Conservation (phyloP, 2,329 filamentous ascomycete genomes). For the Scytalidium sp. region DNA sequence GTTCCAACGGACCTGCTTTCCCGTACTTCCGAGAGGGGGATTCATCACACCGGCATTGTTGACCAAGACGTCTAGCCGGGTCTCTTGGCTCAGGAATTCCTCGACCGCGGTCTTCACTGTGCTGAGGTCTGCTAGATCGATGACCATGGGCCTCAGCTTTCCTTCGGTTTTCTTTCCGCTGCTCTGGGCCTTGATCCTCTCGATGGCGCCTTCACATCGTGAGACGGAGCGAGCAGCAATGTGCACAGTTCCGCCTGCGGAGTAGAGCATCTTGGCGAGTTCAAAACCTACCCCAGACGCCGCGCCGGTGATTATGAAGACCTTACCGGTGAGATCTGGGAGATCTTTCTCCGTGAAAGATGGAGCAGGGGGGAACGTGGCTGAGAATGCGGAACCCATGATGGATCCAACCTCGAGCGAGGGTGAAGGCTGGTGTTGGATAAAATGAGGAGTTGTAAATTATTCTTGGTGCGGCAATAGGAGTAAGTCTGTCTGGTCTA, state of each 20-base stretch:
- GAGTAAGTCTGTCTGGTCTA: too few relatives aligned
- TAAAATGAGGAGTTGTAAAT: too few relatives aligned
- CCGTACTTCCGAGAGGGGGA: constrained; percentile 34
- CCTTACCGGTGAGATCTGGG: constrained; percentile 35
- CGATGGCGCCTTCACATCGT: constrained; percentile 40
- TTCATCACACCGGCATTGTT: constrained; percentile 41
- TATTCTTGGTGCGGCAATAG: too few relatives aligned
- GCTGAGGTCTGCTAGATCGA: constrained; percentile 26
- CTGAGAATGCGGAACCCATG: constrained; percentile 5
- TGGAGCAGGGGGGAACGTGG: constrained; percentile 33
- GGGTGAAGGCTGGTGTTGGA: too few relatives aligned
- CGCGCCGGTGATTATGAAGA: constrained; percentile 40
- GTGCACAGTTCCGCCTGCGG: constrained; percentile 46
- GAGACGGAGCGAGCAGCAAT: constrained; percentile 41
- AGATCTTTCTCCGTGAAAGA: constrained; percentile 40
- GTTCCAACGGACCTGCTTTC: constrained; percentile 24
- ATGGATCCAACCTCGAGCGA: too few relatives aligned
- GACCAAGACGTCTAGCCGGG: constrained; percentile 36
- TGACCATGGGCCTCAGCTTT: constrained; percentile 15
- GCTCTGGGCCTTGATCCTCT: constrained; percentile 29
- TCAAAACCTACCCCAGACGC: constrained; percentile 40
- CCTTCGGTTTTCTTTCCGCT: constrained; percentile 14
- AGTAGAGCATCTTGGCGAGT: constrained; percentile 47
- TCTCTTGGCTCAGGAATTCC: constrained; percentile 6
- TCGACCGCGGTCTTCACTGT: constrained; percentile 18